These are phyloP conservation scores for Leishmania mexicana DNA, from an alignment of 208 protist species.

Conservation along the genomic window DNA sequence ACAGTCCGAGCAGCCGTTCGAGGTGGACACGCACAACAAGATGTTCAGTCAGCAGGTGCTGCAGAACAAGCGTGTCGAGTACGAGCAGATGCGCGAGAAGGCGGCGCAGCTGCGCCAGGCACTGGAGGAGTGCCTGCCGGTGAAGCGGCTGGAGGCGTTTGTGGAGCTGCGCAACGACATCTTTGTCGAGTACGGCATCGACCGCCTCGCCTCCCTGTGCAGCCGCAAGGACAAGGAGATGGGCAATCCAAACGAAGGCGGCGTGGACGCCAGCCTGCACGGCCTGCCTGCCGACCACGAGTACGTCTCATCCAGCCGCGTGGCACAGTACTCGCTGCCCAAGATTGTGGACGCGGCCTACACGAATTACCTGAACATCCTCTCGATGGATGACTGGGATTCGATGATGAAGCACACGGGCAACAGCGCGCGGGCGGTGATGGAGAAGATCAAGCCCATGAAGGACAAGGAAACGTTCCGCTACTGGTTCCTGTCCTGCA, in stretches of 20 bases:
- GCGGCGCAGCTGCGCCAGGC: conserved; percentile 52
- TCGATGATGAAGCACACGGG: conserved; percentile 53
- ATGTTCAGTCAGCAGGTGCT: conserved; percentile 89
- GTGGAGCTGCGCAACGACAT: conserved; percentile 65
- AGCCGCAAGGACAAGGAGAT: conserved; percentile 69
- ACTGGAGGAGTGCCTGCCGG: conserved; percentile 53
- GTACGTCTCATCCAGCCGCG: conserved; percentile 53
- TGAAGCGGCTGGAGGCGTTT: conserved; percentile 67
- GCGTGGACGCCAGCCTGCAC: conserved; percentile 46
- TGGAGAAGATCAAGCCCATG: conserved; percentile 59
- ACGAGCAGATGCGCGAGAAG: conserved; percentile 77
- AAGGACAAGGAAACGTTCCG: conserved; percentile 78
- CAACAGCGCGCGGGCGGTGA: conserved; percentile 40
- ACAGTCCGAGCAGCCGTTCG: conserved; percentile 53
- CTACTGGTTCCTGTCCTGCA: conserved; percentile 84
- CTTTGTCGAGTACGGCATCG: conserved; percentile 69
- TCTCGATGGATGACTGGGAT: conserved; percentile 65
- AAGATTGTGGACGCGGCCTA: conserved; percentile 78
- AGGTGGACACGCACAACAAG: conserved; percentile 84
- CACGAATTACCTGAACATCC: conserved; percentile 77
- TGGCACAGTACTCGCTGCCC: conserved; percentile 82
- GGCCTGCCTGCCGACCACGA: conserved; percentile 51
- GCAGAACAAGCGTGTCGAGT: conserved; percentile 85
- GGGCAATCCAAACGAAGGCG: conserved; percentile 70
- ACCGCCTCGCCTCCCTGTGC: conserved; percentile 79